Base-by-base conservation (phyloP, 495 filamentous ascomycete genomes). In the Bryoglossum gracile region DNA sequence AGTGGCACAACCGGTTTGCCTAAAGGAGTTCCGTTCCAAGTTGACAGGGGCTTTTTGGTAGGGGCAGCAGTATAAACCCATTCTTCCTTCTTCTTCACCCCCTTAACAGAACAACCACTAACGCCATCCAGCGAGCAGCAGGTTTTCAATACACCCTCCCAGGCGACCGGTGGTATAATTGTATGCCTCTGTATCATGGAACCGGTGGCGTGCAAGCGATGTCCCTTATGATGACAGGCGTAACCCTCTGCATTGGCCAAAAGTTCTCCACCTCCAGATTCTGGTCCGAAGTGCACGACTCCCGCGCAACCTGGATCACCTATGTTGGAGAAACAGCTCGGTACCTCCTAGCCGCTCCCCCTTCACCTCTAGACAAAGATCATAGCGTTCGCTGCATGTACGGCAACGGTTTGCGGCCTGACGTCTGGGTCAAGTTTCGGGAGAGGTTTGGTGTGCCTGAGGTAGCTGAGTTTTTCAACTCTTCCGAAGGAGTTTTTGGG, bases 261-360 rank as follows among this genome's bases (percentile, higher is more conserved):
- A 80, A 75, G 51, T 92, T 90, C 71, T 81, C 75, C 54, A 78
- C 74, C 2, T 76, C 78, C 0, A 68, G 71, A 13, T 92, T 92
- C 69, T 92, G 87, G 87, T 62, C 66, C 10, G 87, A 92, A 41
- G 65, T 89, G 23, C 76, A 80, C 18, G 82, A 84, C 52, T 82
- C 78, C 0, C 62, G 73, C 13, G 74, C 84, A 3, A 89, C 83
- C 1, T 68, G 76, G 48, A 85, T 89, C 61, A 77, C 84, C 9
- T 92, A 92, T 57, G 87, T 92, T n/a, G 86, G 87, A 53, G 86
- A 92, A 62, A 86, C 82, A 0, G 76, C 84, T 21, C 71, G 86
- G 2, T 92, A 90, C 46, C 72, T 92, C 1, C 75, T 92, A 13
- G 78, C 84, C 0, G 74, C 77, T 9, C 83, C 84, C 0, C 77